Conservation (phyloP, 1,284 basidiomycete genomes). For the Neonothopanus nambi region DNA sequence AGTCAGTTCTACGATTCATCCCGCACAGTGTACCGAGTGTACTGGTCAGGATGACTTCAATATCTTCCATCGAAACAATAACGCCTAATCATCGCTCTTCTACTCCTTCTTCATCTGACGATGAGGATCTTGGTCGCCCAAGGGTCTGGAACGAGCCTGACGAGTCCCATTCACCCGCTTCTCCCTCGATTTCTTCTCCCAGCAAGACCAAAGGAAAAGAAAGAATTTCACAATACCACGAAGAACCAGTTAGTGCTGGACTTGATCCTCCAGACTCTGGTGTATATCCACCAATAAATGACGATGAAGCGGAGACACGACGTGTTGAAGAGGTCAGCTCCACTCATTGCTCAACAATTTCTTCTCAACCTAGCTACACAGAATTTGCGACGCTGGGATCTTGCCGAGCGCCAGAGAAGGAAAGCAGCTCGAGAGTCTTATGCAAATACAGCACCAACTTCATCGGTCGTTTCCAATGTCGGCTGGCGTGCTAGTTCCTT, state of each 20-base stretch:
- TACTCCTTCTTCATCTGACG: slow-evolving; percentile 3
- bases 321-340: slow-evolving; percentile 66
- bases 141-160: slow-evolving; percentile 14
- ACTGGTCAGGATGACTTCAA: slow-evolving; percentile 22
- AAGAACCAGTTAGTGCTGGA: slow-evolving; percentile 27
- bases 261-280: slow-evolving; percentile 31
- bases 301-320: slow-evolving; percentile 65
- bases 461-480: slow-evolving; percentile 51
- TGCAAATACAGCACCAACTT: slow-evolving; percentile 21
- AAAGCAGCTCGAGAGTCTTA: slow-evolving; percentile 59
- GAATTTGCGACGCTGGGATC: slow-evolving; percentile 75
- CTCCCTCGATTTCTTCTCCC: neutral
- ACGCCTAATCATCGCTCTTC: slow-evolving; percentile 12
- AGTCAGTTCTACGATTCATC: neutral
- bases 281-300: slow-evolving; percentile 65
- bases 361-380: slow-evolving; percentile 28
- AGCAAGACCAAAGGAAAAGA: slow-evolving; percentile 20
- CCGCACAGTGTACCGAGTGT: neutral
- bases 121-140: slow-evolving; percentile 9
- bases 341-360: neutral
- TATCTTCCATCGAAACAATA: slow-evolving; percentile 25
- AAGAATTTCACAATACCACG: neutral
- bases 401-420: slow-evolving; percentile 67
- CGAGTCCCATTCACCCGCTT: neutral
- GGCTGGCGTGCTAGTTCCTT: slow-evolving; percentile 57